phyloP scores from a whole-genome alignment of 2,329 filamentous ascomycete genomes.

The Zymoseptoria brevis region DNA sequence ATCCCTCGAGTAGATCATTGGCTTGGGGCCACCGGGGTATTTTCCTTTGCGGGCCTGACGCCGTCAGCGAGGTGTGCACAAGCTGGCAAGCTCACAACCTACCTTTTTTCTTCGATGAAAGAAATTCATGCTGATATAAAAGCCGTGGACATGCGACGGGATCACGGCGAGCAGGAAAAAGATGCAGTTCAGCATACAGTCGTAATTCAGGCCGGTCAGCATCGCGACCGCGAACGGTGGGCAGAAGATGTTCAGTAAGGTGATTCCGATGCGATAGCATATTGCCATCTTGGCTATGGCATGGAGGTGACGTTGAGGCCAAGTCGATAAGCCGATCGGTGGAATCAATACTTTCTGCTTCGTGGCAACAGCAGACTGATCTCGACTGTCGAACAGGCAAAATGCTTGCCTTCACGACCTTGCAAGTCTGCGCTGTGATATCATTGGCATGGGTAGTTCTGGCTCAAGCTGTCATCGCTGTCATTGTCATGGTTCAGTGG shows the following conservation, averaged over 20 bases:
- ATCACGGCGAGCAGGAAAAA: constrained; percentile 36
- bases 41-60: constrained; percentile 29
- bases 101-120: constrained; percentile 33
- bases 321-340: not conserved
- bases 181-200: constrained; percentile 32
- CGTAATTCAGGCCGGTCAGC: constrained; percentile 30
- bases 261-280: constrained; percentile 29
- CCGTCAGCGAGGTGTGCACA: not conserved
- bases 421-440: not conserved
- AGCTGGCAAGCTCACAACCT: not conserved
- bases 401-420: not conserved
- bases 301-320: not conserved
- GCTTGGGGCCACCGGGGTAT: constrained; percentile 31
- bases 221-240: constrained; percentile 33
- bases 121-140: constrained; percentile 35
- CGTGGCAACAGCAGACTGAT: not conserved
- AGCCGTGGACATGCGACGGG: constrained; percentile 35
- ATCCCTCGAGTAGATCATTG: constrained; percentile 30
- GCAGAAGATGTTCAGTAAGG: constrained; percentile 35
- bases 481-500: not conserved
- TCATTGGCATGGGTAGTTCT: not conserved
- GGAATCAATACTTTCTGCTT: not conserved
- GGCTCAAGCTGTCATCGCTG: not conserved
- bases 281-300: not conserved
- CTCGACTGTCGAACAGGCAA: not conserved